Base-by-base conservation (phyloP, 176 grass and related monocot species). In the Metroxylon sagu region DNA sequence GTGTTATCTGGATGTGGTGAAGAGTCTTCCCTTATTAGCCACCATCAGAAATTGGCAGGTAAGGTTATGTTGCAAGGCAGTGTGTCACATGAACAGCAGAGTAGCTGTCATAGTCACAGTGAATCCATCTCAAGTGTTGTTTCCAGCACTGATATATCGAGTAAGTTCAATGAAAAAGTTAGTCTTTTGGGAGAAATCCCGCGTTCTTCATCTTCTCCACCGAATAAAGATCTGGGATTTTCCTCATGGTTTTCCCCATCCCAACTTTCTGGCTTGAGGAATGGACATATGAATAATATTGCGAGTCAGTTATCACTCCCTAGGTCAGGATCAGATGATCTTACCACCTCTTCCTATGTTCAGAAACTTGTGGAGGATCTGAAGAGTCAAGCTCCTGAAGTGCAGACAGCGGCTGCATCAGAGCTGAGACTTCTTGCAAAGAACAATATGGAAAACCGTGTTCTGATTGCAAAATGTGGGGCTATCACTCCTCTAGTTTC, bases 51-150 rank as follows among this genome's bases (percentile, higher is more conserved):
- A 26, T 28, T 39, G 19, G 29, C 43, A 50, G 54, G 58, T 29
- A 50, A 50, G 43, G 25, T 25, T 66, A 56, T 23, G 14, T 35
- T 70, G 31, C 59, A 54, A 54, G 61, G 53, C 53, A 52, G 48
- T 43, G 49, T 59, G 59, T 71, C 58, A 3, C 53, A 60, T 65
- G 79, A 81, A 53, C 25, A 48, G 53, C 64, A 59, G 28, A 71
- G 71, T 43, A 43, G 35, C 52, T 81, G 31, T 27, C 72, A 74
- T 75, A 81, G 66, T 61, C 31, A 14, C 21, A 81, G 65, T 49
- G 79, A 75, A 71, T 81, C 79, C 30, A 71, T 75, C 54, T 70
- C 79, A 19, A 81, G 79, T 75, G 72, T 76, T 18, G 75, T 81
- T 59, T 81, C 79, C 30, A 81, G 79, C 62, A 51, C 74, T 53